phyloP scores from a whole-genome alignment of 176 grass and related monocot genomes.

The Hordeum marinum region DNA sequence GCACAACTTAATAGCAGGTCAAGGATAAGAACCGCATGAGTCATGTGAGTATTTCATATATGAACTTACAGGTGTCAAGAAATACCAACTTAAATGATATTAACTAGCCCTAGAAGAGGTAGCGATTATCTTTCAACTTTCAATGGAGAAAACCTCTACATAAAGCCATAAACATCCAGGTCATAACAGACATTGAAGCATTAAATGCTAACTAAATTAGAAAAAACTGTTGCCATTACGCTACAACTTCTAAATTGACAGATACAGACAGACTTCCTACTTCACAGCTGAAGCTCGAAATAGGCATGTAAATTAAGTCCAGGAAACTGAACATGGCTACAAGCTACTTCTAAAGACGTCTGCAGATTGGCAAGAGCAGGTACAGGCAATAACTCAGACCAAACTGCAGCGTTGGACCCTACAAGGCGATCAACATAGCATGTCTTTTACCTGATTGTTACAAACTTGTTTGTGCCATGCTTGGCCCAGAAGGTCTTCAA shows the following conservation, averaged over 20 bases:
- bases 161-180: background rate
- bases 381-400: conserved; percentile 34
- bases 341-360: conserved; percentile 34
- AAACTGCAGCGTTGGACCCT: conserved; percentile 17
- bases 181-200: conserved; percentile 3
- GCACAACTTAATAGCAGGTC: background rate
- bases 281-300: conserved; percentile 21
- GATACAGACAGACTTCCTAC: conserved; percentile 30
- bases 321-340: conserved; percentile 25
- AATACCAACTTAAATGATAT: background rate
- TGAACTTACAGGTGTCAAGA: background rate
- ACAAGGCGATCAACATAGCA: conserved; percentile 22
- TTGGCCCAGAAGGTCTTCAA: conserved; percentile 89
- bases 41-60: background rate
- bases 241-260: conserved; percentile 40
- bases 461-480: conserved; percentile 93
- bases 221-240: conserved; percentile 25
- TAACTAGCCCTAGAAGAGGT: background rate
- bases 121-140: background rate
- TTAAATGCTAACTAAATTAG: conserved; percentile 48
- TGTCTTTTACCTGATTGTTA: conserved; percentile 68
- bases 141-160: conserved; percentile 16
- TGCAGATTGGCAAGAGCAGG: conserved; percentile 35
- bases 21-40: background rate
- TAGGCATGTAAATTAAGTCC: conserved; percentile 31